Conservation (phyloP, 306 rosid species). For the Citrullus mucosospermus region DNA sequence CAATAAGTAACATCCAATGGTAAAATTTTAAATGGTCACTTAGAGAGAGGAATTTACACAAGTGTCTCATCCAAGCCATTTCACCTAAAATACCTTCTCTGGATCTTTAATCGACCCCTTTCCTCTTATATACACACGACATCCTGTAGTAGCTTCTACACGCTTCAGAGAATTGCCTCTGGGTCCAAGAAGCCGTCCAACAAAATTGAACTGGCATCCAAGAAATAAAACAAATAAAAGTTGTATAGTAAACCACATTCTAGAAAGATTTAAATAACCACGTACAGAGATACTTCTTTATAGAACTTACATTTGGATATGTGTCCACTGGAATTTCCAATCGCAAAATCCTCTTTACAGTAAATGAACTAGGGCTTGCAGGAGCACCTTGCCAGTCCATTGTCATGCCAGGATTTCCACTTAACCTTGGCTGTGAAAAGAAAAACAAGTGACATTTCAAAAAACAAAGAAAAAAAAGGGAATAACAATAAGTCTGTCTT, state of each 20-base stretch:
- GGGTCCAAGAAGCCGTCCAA: slow-evolving; percentile 97
- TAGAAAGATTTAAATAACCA: background rate
- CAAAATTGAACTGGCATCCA: slow-evolving; percentile 74
- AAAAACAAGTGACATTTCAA: background rate
- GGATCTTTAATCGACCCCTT: slow-evolving; percentile 93
- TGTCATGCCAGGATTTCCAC: slow-evolving; percentile 76
- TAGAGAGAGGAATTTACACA: background rate
- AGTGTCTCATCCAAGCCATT: background rate
- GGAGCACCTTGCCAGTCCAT: slow-evolving; percentile 99
- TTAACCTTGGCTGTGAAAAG: slow-evolving; percentile 45
- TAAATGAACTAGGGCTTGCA: slow-evolving; percentile 80
- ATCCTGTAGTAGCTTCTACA: slow-evolving; percentile 89
- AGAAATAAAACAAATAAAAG: slow-evolving; percentile 15
- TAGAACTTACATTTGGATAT: slow-evolving; percentile 62
- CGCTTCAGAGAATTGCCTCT: slow-evolving; percentile 92
- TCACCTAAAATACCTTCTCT: slow-evolving; percentile 1
- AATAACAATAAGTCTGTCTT: too few relatives aligned
- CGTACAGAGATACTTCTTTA: background rate
- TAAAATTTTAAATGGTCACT: background rate
- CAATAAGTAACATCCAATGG: background rate
- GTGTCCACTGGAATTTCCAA: slow-evolving; percentile 93
- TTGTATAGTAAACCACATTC: background rate
- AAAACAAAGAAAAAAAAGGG: too few relatives aligned
- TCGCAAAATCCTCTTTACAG: slow-evolving; percentile 82
- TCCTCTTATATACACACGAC: slow-evolving; percentile 90